These are phyloP conservation scores for Melanomma pulvis-pyrius DNA, from an alignment of 495 filamentous ascomycete species.

Conservation along the genomic window DNA sequence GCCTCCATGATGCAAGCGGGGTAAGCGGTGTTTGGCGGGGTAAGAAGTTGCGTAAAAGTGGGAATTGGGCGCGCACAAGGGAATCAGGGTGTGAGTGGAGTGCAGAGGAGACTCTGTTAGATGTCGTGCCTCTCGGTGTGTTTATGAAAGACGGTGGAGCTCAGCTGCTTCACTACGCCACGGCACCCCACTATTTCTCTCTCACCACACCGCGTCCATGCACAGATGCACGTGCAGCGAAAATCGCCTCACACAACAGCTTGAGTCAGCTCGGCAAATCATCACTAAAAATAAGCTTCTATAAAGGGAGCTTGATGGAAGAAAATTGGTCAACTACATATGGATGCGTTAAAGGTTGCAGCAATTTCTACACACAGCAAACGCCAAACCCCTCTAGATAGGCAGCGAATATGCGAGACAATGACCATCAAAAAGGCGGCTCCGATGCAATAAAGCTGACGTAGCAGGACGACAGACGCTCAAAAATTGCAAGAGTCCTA, in stretches of 20 bases:
- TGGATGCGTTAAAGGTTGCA: background rate
- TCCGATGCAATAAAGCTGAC: constrained; percentile 1
- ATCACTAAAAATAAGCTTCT: constrained; percentile 34
- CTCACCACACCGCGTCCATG: constrained; percentile 17
- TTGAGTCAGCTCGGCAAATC: constrained; percentile 24
- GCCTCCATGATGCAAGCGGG: constrained; percentile 40
- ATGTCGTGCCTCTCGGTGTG: constrained; percentile 9
- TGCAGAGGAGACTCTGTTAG: no score
- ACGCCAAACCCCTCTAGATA: constrained; percentile 13
- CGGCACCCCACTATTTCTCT: background rate
- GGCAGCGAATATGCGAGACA: constrained; percentile 1
- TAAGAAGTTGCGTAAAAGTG: background rate
- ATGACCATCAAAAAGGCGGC: constrained; percentile 1
- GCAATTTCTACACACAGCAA: background rate
- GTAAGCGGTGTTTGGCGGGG: constrained; percentile 15
- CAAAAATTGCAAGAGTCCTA: background rate
- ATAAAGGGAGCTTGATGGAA: background rate
- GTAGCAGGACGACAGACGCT: background rate
- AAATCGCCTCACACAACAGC: constrained; percentile 1
- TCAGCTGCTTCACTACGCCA: constrained; percentile 9
- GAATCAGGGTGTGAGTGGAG: background rate
- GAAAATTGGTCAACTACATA: background rate
- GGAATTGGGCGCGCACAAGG: constrained; percentile 10
- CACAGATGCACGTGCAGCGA: constrained; percentile 12
- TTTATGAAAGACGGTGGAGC: constrained; percentile 12